These are phyloP conservation scores for Aspergillus ruber DNA, from an alignment of 2,329 filamentous ascomycete genomes.

Conservation along the genomic window DNA sequence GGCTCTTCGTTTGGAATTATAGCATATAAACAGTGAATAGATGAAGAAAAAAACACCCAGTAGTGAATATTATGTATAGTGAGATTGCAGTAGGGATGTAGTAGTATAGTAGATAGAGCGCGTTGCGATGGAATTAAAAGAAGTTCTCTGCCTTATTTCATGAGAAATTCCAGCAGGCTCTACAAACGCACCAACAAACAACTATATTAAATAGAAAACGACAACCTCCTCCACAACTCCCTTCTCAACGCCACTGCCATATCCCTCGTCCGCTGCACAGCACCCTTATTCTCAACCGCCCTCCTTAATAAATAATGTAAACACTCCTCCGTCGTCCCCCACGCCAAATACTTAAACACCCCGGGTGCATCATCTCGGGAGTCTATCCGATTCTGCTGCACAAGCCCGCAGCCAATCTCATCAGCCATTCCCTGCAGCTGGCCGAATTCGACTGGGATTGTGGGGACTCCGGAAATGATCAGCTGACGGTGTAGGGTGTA, in stretches of 20 bases:
- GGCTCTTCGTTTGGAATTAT: no score
- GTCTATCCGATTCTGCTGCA: slow-evolving; percentile 18
- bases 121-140: no score
- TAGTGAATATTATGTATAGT: no score
- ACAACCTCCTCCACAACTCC: slow-evolving; percentile 44
- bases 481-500: slow-evolving; percentile 30
- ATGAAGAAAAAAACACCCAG: no score
- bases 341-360: slow-evolving; percentile 49
- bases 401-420: slow-evolving; percentile 60
- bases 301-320: slow-evolving; percentile 52
- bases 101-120: no score
- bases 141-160: no score
- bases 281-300: slow-evolving; percentile 66
- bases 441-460: slow-evolving; percentile 50
- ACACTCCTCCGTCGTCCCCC: slow-evolving; percentile 49
- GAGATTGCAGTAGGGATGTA: no score
- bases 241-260: slow-evolving; percentile 57
- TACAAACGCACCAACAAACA: no score
- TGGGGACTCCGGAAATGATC: slow-evolving; percentile 33
- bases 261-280: slow-evolving; percentile 56
- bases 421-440: slow-evolving; percentile 94
- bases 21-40: no score
- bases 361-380: slow-evolving; percentile 19
- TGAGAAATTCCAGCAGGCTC: no score
- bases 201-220: no score